Conservation (phyloP, 208 protist genomes). For the Herpetomonas muscarum region DNA sequence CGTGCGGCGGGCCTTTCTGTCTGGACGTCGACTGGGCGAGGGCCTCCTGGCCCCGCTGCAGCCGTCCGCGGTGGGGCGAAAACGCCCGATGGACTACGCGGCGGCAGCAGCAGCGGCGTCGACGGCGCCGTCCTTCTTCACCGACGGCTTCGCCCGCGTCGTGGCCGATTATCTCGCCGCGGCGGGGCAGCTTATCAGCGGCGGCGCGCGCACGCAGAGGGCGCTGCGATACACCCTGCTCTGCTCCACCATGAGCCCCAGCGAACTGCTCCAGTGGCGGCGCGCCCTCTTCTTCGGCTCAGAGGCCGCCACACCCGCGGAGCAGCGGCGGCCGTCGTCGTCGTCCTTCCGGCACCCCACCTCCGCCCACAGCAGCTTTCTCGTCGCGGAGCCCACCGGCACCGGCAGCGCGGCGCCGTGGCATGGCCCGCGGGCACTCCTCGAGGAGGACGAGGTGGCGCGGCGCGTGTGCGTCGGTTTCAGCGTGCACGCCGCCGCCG, state of each 20-base stretch:
- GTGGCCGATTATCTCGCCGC: slow-evolving; percentile 3
- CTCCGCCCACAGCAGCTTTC: neutral
- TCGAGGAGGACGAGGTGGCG: neutral
- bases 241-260: slow-evolving; percentile 2
- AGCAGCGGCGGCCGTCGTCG: neutral
- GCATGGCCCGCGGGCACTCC: neutral
- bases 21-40: no score
- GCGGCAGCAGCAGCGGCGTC: neutral
- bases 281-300: neutral
- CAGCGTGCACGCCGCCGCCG: neutral
- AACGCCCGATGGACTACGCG: neutral
- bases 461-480: slow-evolving; percentile 11
- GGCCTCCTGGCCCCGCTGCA: no score
- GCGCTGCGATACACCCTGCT: slow-evolving; percentile 3
- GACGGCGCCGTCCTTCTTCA: neutral
- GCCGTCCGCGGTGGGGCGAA: no score
- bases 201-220: neutral
- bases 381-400: neutral
- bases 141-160: neutral
- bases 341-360: neutral
- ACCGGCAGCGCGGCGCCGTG: neutral
- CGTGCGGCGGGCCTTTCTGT: no score
- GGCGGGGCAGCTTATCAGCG: neutral
- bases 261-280: neutral
- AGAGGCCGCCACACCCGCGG: neutral